Evolutionary conservation across 805 yeast species (phyloP).

Genomic region (Barnettozyma botsteinii): DNA sequence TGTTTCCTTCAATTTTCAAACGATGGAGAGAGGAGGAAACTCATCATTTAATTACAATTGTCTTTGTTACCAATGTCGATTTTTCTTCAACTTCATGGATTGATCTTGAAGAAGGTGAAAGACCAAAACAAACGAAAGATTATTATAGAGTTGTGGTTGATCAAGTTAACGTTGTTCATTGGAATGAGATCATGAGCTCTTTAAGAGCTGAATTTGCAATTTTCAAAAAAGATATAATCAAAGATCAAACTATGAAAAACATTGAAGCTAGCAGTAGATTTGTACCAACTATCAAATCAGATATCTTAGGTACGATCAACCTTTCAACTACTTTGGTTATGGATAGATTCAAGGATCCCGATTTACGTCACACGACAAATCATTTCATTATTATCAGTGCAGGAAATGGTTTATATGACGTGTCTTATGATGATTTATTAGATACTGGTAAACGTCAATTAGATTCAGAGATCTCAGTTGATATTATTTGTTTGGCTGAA

Average conservation of each 20-base stretch:
- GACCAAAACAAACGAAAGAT: conserved; percentile 62
- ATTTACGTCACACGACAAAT: conserved; percentile 83
- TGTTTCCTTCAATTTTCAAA: conserved; percentile 83
- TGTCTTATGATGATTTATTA: conserved; percentile 69
- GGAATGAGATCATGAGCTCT: conserved; percentile 90
- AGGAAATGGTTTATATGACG: conserved; percentile 91
- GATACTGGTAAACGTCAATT: conserved; percentile 72
- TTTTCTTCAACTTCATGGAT: conserved; percentile 42
- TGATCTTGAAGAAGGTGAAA: conserved; percentile 63
- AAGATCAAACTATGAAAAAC: conserved; percentile 33
- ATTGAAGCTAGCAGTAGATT: conserved; percentile 41
- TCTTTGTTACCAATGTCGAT: conserved; percentile 77
- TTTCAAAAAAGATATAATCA: conserved; percentile 67
- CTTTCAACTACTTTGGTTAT: conserved; percentile 72
- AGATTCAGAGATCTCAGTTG: conserved; percentile 80
- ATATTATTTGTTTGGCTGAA: conserved; percentile 79
- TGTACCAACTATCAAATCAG: conserved; percentile 86
- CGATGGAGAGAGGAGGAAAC: conserved; percentile 84
- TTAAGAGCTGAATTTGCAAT: conserved; percentile 78
- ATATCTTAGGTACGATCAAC: conserved; percentile 80
- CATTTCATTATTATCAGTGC: conserved; percentile 86
- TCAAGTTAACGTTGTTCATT: conserved; percentile 79
- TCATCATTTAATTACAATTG: conserved; percentile 87
- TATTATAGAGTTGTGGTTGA: conserved; percentile 93
- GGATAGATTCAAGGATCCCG: conserved; percentile 78